Percentiles rank a stretch among this genome's conserved stretches.
Evolutionary conservation across 768 basidiomycete species (phyloP).

Genomic region (Mycena crocata): DNA sequence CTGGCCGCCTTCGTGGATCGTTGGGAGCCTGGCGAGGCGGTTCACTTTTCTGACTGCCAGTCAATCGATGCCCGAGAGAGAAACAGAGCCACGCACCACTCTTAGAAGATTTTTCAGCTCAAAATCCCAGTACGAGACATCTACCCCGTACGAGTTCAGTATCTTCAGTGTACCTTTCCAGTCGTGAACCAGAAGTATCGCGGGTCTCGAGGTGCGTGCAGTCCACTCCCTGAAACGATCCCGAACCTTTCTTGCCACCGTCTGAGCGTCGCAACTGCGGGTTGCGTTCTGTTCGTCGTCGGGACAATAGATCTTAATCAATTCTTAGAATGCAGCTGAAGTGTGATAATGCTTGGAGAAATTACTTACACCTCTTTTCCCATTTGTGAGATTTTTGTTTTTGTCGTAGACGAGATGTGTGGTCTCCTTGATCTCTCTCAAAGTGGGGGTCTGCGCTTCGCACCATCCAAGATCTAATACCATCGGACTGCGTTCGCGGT

Average conservation of each 20-base stretch:
- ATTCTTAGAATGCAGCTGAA: neutral
- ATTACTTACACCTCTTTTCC: neutral
- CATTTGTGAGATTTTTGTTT: neutral
- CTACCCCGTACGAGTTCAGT: neutral
- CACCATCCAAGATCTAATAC: constrained; percentile 21
- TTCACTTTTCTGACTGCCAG: neutral
- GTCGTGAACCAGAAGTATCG: constrained; percentile 27
- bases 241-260: neutral
- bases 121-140: constrained; percentile 4
- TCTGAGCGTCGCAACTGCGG: neutral
- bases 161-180: neutral
- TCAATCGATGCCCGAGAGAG: neutral
- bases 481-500: constrained; percentile 1
- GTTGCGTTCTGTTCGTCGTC: constrained; percentile 1
- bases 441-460: constrained; percentile 12
- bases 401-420: neutral
- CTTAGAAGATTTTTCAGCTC: constrained; percentile 18
- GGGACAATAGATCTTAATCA: constrained; percentile 3
- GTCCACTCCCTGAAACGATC: constrained; percentile 1
- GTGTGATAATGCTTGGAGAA: neutral
- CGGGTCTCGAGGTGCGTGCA: neutral
- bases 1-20: constrained; percentile 10
- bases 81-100: neutral
- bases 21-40: constrained; percentile 8
- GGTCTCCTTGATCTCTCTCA: neutral